Evolutionary conservation across 1,284 basidiomycete genomes (phyloP).

Genomic region (Taiwanofungus camphoratus): DNA sequence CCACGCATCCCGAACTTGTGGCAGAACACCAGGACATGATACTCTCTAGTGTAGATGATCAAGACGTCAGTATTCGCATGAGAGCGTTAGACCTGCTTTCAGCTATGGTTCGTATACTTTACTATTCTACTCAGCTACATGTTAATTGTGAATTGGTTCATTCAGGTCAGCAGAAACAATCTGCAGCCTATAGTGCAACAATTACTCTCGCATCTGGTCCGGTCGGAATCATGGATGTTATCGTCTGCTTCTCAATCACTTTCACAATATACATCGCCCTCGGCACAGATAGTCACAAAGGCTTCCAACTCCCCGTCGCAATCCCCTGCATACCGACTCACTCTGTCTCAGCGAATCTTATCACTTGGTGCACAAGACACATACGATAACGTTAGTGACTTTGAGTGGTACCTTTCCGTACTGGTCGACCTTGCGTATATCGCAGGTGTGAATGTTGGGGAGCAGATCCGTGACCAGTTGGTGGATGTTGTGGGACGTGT

Average conservation of each 20-base stretch:
- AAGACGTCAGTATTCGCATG: constrained; percentile 94
- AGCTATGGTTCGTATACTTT: constrained; percentile 67
- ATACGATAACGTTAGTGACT: constrained; percentile 87
- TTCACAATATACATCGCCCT: constrained; percentile 40
- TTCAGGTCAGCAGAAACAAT: constrained; percentile 75
- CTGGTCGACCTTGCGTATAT: constrained; percentile 87
- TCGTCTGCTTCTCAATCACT: constrained; percentile 62
- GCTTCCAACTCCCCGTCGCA: constrained; percentile 47
- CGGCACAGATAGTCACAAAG: constrained; percentile 31
- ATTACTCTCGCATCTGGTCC: constrained; percentile 79
- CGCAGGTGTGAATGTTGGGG: constrained; percentile 71
- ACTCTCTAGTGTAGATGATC: constrained; percentile 84
- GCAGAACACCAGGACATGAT: constrained; percentile 93
- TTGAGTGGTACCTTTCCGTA: constrained; percentile 96
- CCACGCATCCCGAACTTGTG: constrained; percentile 86
- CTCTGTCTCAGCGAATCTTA: constrained; percentile 79
- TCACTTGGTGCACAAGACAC: constrained; percentile 76
- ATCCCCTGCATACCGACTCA: constrained; percentile 78
- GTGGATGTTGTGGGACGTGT: constrained; percentile 88
- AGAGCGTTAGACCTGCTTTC: constrained; percentile 90
- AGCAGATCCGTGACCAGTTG: constrained; percentile 74
- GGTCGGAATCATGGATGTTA: constrained; percentile 45
- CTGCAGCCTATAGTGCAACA: constrained; percentile 87
- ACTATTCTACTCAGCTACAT: constrained; percentile 6
- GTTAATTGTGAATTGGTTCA: constrained; percentile 11